Evolutionary conservation across 257 asterid species (phyloP).

Genomic region (Cruciata laevipes): DNA sequence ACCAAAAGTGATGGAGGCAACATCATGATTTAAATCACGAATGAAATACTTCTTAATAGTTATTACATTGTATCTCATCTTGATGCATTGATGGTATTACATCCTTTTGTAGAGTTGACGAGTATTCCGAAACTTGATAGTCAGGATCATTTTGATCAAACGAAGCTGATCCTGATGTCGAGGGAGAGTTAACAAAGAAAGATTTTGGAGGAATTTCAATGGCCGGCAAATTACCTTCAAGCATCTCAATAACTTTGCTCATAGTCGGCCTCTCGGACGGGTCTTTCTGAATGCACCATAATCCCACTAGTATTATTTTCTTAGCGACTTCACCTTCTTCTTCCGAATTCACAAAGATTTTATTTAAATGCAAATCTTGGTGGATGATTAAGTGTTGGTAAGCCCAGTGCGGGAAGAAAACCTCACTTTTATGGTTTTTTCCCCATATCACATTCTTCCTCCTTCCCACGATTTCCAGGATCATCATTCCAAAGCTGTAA

Average conservation of each 20-base stretch:
- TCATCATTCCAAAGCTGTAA: constrained; percentile 37
- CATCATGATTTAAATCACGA: too few species aligned
- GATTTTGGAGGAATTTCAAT: constrained; percentile 35
- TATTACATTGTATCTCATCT: too few species aligned
- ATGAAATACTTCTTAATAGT: too few species aligned
- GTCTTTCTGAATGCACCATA: constrained; percentile 41
- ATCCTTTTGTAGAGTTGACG: neutral
- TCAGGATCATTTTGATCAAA: neutral
- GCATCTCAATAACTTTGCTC: constrained; percentile 33
- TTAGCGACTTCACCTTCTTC: constrained; percentile 19
- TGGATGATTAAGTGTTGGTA: constrained; percentile 16
- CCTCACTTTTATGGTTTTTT: constrained; percentile 11
- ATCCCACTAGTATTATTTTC: constrained; percentile 34
- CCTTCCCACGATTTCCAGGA: constrained; percentile 33
- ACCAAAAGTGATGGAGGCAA: too few species aligned
- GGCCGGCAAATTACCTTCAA: constrained; percentile 23
- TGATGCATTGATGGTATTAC: too few species aligned
- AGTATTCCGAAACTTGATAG: too few species aligned
- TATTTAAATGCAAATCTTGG: constrained; percentile 11
- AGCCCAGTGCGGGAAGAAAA: constrained; percentile 32
- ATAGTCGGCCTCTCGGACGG: constrained; percentile 30
- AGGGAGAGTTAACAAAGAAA: constrained; percentile 13
- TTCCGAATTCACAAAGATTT: constrained; percentile 1
- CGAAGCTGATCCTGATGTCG: neutral
- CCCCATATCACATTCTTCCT: constrained; percentile 16